Conservation (phyloP, 2,329 filamentous ascomycete species). For the Capronia americana region DNA sequence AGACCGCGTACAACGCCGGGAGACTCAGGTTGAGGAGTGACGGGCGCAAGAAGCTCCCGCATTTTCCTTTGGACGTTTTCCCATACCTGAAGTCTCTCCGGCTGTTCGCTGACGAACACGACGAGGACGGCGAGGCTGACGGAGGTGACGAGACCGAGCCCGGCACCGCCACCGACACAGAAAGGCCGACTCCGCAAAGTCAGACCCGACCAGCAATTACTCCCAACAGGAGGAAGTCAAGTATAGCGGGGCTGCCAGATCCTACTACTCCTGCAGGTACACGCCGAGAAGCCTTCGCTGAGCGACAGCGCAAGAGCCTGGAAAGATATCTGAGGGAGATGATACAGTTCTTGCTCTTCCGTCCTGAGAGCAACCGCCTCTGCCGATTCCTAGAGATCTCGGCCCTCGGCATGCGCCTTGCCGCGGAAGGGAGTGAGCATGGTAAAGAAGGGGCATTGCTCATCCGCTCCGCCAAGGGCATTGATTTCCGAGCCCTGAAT, state of each 20-base stretch:
- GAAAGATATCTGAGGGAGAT: slow-evolving; percentile 92
- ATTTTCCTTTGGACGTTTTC: slow-evolving; percentile 87
- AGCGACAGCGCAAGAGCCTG: slow-evolving; percentile 71
- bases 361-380: slow-evolving; percentile 90
- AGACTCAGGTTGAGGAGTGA: slow-evolving; percentile 74
- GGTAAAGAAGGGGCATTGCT: slow-evolving; percentile 95
- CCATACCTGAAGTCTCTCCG: slow-evolving; percentile 85
- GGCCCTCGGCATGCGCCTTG: slow-evolving; percentile 88
- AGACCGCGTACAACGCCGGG: slow-evolving; percentile 81
- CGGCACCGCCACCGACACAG: slow-evolving; percentile 72
- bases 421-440: slow-evolving; percentile 94
- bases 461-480: slow-evolving; percentile 87
- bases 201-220: slow-evolving; percentile 63
- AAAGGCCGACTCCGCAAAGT: slow-evolving; percentile 61
- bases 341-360: slow-evolving; percentile 96
- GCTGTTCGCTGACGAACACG: slow-evolving; percentile 80
- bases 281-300: slow-evolving; percentile 49
- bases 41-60: slow-evolving; percentile 80
- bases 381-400: slow-evolving; percentile 97
- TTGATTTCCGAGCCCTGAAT: slow-evolving; percentile 83
- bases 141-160: slow-evolving; percentile 59
- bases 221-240: slow-evolving; percentile 65
- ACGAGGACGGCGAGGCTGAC: slow-evolving; percentile 64
- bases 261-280: slow-evolving; percentile 48
- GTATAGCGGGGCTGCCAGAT: slow-evolving; percentile 51